Conservation (phyloP, 768 basidiomycete species). For the Xerocomellus chrysenteron region DNA sequence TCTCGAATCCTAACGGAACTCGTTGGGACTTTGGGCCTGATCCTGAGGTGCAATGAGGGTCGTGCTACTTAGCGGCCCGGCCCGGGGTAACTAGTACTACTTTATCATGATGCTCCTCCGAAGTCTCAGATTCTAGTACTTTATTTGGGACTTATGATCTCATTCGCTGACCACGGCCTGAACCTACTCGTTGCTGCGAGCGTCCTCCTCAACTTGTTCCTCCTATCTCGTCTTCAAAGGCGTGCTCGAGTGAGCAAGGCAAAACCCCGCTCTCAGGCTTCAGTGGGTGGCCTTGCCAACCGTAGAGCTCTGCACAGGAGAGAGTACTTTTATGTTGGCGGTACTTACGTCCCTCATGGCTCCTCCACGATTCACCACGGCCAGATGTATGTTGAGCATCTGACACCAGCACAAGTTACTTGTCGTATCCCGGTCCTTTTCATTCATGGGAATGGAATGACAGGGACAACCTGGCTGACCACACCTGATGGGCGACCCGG, state of each 20-base stretch:
- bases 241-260: not conserved
- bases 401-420: slow-evolving; percentile 40
- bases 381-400: slow-evolving; percentile 54
- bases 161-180: slow-evolving; percentile 1
- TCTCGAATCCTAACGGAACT: not conserved
- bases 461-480: slow-evolving; percentile 51
- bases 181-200: slow-evolving; percentile 11
- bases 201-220: slow-evolving; percentile 18
- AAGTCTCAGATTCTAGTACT: too few species aligned
- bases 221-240: slow-evolving; percentile 7
- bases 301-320: slow-evolving; percentile 43
- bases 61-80: not conserved
- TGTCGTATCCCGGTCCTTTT: slow-evolving; percentile 44
- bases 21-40: not conserved
- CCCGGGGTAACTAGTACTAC: too few species aligned
- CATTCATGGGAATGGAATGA: slow-evolving; percentile 54
- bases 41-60: not conserved
- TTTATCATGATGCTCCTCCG: too few species aligned
- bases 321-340: slow-evolving; percentile 50
- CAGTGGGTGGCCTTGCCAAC: not conserved
- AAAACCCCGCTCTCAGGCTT: not conserved
- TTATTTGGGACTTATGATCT: slow-evolving; percentile 4
- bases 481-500: slow-evolving; percentile 53
- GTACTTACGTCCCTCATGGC: slow-evolving; percentile 36
- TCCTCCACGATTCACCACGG: slow-evolving; percentile 40